These are phyloP conservation scores for Camellia japonica DNA, from an alignment of 148 eudicot species.

Conservation along the genomic window DNA sequence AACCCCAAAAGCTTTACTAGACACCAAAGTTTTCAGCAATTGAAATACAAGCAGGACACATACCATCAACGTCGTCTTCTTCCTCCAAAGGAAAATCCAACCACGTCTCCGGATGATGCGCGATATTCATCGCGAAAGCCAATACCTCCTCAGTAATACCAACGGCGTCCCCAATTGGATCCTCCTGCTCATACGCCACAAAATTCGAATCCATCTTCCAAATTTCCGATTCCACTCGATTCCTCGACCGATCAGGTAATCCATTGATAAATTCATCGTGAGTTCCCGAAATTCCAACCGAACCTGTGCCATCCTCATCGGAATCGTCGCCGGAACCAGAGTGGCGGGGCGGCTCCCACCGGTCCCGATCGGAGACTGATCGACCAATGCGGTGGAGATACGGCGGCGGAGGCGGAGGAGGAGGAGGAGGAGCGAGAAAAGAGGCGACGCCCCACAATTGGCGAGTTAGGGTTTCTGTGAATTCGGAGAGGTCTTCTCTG, in stretches of 20 bases:
- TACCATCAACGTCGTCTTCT: constrained; percentile 65
- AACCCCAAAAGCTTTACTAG: background rate
- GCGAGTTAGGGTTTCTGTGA: constrained; percentile 64
- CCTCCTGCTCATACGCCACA: constrained; percentile 25
- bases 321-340: constrained; percentile 17
- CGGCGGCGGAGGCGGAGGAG: constrained; percentile 26
- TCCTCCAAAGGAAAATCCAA: constrained; percentile 85
- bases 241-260: constrained; percentile 6
- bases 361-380: constrained; percentile 14
- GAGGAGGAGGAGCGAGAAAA: constrained; percentile 79
- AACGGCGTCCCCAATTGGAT: constrained; percentile 35
- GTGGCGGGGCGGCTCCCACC: constrained; percentile 17
- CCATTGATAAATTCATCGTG: background rate
- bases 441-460: constrained; percentile 84
- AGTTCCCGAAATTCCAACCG: constrained; percentile 3
- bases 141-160: constrained; percentile 86
- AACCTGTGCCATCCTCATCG: constrained; percentile 19
- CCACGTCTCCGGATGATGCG: constrained; percentile 97
- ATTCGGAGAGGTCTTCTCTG: constrained; percentile 68
- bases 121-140: constrained; percentile 79
- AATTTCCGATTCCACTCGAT: constrained; percentile 17
- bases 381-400: constrained; percentile 13
- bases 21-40: background rate
- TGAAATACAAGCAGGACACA: background rate
- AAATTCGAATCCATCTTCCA: constrained; percentile 1